These are phyloP conservation scores for Suhomyces prunicola DNA, from an alignment of 805 yeast species.

Conservation along the genomic window DNA sequence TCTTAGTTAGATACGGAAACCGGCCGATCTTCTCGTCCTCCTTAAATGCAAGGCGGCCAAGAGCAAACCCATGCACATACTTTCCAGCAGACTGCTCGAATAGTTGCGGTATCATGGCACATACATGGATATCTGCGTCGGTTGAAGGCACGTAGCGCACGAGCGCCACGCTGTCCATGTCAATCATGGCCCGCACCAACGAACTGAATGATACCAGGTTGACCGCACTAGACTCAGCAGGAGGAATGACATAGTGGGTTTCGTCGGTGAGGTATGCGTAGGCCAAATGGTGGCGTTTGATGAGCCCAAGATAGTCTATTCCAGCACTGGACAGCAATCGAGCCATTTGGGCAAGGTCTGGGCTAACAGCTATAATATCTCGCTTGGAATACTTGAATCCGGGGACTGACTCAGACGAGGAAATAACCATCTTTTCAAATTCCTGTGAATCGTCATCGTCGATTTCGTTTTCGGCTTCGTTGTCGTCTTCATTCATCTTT, in stretches of 20 bases:
- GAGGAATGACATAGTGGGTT: constrained; percentile 51
- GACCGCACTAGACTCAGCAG: constrained; percentile 17
- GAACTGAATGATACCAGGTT: constrained; percentile 34
- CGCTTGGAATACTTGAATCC: constrained; percentile 66
- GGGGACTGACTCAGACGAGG: constrained; percentile 42
- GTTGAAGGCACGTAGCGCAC: constrained; percentile 60
- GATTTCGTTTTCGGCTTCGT: constrained; percentile 5
- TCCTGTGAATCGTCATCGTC: constrained; percentile 8
- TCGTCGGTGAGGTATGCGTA: constrained; percentile 60
- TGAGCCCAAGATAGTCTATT: constrained; percentile 64
- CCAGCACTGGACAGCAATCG: constrained; percentile 47
- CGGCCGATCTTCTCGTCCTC: constrained; percentile 71
- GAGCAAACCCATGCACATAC: constrained; percentile 40
- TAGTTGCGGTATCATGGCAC: constrained; percentile 50
- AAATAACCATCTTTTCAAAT: constrained; percentile 29
- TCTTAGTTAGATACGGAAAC: constrained; percentile 32
- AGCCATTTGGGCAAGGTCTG: constrained; percentile 42
- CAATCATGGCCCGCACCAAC: constrained; percentile 51
- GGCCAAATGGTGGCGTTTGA: constrained; percentile 46
- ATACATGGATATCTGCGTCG: constrained; percentile 46
- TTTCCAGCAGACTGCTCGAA: constrained; percentile 1
- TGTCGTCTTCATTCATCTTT: constrained; percentile 6
- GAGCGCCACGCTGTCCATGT: constrained; percentile 48
- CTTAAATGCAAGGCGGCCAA: constrained; percentile 62
- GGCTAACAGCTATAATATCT: constrained; percentile 45